phyloP scores from a whole-genome alignment of 345 rosid species.

The Euphorbia tirucalli region DNA sequence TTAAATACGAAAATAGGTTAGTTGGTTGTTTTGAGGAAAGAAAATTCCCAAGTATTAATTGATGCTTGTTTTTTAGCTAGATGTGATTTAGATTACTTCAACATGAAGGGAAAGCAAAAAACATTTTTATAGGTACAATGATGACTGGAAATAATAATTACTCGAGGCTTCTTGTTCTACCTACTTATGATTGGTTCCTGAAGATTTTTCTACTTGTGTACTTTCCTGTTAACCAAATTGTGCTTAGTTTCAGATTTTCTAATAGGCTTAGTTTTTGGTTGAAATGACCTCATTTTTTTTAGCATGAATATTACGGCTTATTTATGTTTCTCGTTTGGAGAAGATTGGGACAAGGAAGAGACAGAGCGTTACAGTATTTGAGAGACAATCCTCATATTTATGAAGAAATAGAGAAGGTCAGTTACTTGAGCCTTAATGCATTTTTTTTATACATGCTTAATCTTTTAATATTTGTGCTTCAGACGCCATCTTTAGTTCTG shows the following conservation, averaged over 20 bases:
- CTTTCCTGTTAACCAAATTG: neutral
- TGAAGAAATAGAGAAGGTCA: constrained; percentile 82
- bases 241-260: constrained; percentile 1
- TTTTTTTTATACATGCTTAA: neutral
- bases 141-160: neutral
- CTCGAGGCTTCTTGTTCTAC: neutral
- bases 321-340: neutral
- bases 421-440: neutral
- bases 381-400: constrained; percentile 61
- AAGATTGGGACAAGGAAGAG: constrained; percentile 97
- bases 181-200: neutral
- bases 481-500: too few relatives aligned
- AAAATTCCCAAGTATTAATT: neutral
- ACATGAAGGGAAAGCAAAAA: neutral
- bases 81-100: neutral
- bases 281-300: neutral
- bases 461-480: neutral
- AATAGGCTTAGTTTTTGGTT: neutral
- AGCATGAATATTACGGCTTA: constrained; percentile 1
- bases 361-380: constrained; percentile 77
- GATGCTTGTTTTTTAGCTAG: too few relatives aligned
- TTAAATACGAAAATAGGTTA: neutral
- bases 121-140: neutral
- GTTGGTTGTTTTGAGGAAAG: neutral
- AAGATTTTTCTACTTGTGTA: neutral